These are phyloP conservation scores for Neophaeococcomyces mojaviensis DNA, from an alignment of 2,329 filamentous ascomycete species.

Conservation along the genomic window DNA sequence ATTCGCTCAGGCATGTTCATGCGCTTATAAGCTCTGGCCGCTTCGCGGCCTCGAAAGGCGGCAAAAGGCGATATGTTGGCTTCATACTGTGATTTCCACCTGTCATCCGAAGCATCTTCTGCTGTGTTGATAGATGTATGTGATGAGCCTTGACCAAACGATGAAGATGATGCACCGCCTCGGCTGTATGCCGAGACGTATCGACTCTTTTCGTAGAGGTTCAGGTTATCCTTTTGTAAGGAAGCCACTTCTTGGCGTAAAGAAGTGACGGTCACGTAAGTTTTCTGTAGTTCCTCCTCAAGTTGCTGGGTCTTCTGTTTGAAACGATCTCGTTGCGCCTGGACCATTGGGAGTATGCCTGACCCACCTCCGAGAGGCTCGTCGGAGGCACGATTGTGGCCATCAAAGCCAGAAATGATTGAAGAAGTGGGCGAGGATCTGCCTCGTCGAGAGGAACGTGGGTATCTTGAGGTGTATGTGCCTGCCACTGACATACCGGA, in stretches of 20 bases:
- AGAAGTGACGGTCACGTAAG: slow-evolving; percentile 72
- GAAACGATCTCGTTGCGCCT: slow-evolving; percentile 94
- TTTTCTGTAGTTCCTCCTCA: slow-evolving; percentile 80
- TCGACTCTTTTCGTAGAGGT: slow-evolving; percentile 92
- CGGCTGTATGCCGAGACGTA: slow-evolving; percentile 93
- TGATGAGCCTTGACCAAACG: slow-evolving; percentile 65
- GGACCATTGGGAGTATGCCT: slow-evolving; percentile 94
- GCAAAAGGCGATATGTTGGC: slow-evolving; percentile 93
- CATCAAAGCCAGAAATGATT: slow-evolving; percentile 95
- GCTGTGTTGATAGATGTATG: slow-evolving; percentile 60
- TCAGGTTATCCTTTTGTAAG: slow-evolving; percentile 91
- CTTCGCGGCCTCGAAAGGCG: slow-evolving; percentile 89
- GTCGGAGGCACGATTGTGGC: slow-evolving; percentile 50
- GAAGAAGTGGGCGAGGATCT: slow-evolving; percentile 85
- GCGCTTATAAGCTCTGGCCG: slow-evolving; percentile 77
- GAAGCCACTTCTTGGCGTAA: slow-evolving; percentile 85
- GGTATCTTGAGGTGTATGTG: slow-evolving; percentile 76
- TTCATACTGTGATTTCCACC: slow-evolving; percentile 89
- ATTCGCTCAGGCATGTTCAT: slow-evolving; percentile 88
- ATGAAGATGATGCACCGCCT: slow-evolving; percentile 53
- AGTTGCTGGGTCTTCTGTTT: slow-evolving; percentile 91
- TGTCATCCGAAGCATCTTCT: slow-evolving; percentile 64
- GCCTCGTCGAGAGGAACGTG: slow-evolving; percentile 57
- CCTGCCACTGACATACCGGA: slow-evolving; percentile 88
- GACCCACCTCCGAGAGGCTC: slow-evolving; percentile 66